Base-by-base conservation (phyloP, 2,329 filamentous ascomycete genomes). In the Trichoderma endophyticum region DNA sequence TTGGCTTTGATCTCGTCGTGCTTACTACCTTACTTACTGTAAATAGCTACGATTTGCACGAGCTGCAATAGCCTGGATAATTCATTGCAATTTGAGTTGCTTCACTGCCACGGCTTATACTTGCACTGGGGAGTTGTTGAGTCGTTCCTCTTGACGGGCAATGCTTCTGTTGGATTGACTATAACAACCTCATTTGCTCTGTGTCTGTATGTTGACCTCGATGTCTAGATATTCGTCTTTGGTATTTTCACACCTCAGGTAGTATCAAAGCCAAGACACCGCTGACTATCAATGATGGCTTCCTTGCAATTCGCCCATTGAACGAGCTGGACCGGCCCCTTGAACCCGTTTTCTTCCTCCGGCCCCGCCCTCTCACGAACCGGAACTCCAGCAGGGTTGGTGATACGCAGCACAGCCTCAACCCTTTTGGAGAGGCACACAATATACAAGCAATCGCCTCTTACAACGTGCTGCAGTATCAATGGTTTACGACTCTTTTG, bases 341-440 rank as follows among this genome's bases (percentile, higher is more conserved):
- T 48, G 43, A n/a, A 11, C 18, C 39, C 43, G 43, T 11, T 21
- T 48, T 5, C 18, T n/a, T 21, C 14, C 43, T 21, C 48, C 21
- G 48, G 63, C 43, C 39, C 63, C 63, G 51, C 48, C 56, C 60
- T 24, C 32, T 8, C 14, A 24, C 28, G 9, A 54, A 24, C 24
- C 48, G 21, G 14, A 66, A 36, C 21, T 6, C 39, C 43, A 65
- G 28, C n/a, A 54, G n/a, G n/a, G 61, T 48, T 56, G 30, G 30
- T 26, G 63, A 24, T n/a, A 66, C 63, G 48, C 15, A 66, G 39
- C 48, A 66, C 63, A 66, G 63, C 63, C 63, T 66, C 63, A 51
- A 51, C 24, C 15, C 21, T 2, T 24, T 26, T 8, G 9, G n/a
- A 34, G 18, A 34, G 59, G 51, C 24, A n/a, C 59, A 26, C 59